Evolutionary conservation across 1,284 basidiomycete genomes (phyloP).

Genomic region (Tilletia horrida): DNA sequence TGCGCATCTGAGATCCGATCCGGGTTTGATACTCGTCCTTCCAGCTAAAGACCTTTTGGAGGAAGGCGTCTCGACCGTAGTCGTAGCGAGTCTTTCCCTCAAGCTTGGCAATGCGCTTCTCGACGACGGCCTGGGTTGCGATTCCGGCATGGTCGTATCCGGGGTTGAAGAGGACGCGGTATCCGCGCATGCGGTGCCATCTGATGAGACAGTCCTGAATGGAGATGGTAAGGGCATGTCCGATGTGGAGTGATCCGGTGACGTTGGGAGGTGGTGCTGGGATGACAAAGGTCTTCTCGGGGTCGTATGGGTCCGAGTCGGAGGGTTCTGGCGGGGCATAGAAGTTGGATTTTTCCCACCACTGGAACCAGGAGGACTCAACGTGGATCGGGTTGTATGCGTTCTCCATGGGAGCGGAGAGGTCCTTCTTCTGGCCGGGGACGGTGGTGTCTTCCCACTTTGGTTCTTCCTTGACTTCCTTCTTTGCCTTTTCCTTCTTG

Average conservation of each 20-base stretch:
- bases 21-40: conserved; percentile 91
- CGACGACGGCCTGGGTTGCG: conserved; percentile 96
- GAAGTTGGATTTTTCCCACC: conserved; percentile 89
- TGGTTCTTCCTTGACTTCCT: conserved; percentile 49
- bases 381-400: conserved; percentile 94
- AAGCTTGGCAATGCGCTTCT: conserved; percentile 82
- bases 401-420: conserved; percentile 78
- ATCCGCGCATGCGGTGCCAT: conserved; percentile 73
- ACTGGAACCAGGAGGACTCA: conserved; percentile 96
- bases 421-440: conserved; percentile 59
- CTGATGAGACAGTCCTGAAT: conserved; percentile 73
- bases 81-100: conserved; percentile 84
- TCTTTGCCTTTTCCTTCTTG: conserved; percentile 53
- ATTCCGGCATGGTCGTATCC: conserved; percentile 99
- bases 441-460: conserved; percentile 49
- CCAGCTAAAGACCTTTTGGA: conserved; percentile 92
- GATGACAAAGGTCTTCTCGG: conserved; percentile 69
- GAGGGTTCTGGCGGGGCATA: conserved; percentile 67
- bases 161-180: conserved; percentile 83
- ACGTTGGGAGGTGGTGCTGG: conserved; percentile 97
- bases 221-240: conserved; percentile 87
- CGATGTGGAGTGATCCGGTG: conserved; percentile 92
- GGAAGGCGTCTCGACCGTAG: conserved; percentile 85
- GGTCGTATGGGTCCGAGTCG: conserved; percentile 49
- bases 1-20: conserved; percentile 83